Evolutionary conservation across 768 basidiomycete genomes (phyloP), one percentile per base, ranked within the genome.

Genomic region (Lactarius deliciosus): DNA sequence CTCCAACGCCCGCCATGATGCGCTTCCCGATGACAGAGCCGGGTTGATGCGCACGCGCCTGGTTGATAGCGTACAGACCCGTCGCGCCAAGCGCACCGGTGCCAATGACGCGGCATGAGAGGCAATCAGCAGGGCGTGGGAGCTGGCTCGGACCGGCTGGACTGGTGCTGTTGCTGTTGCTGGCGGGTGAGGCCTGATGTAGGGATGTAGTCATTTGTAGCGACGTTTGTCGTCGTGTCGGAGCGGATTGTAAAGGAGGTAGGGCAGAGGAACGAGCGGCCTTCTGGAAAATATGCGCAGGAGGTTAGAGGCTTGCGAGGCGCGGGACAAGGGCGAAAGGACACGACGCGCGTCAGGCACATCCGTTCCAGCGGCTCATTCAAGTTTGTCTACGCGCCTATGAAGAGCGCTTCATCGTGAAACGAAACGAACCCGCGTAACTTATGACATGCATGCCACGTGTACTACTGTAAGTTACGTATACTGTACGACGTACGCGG

Each of bases 61-160:
- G 82, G 74, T 82, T 81, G 32, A 92, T 75, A 2, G 90, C 89
- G 73, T 92, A 91, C 30, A 86, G 68, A 6, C 91, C 90, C 5
- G 85, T 82, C 5, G 82, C 82, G 25, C 81, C 84, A 6, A 91
- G 81, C 2, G 86, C 85, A 36, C 79, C 85, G 0, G 88, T 83
- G 22, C 90, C 89, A 47, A 89, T 82, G 62, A 91, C 77, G 50
- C 84, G 83, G 74, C 91, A 92, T 1, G 87, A 81, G n/a, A 89
- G 71, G 67, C 90, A 92, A 50, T 91, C 87, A 57, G 28, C 47
- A 13, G 30, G 61, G 38, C 9, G 57, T 16, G 18, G 30, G 47
- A 25, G 56, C 55, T 56, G 55, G 8, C 30, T 28, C 34, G 32
- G 32, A 30, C 30, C 16, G 16, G 11, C 8, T 5, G 55, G 16